These are phyloP conservation scores for Sextonia rubra DNA, from an alignment of 164 flowering plant genomes.

Conservation along the genomic window DNA sequence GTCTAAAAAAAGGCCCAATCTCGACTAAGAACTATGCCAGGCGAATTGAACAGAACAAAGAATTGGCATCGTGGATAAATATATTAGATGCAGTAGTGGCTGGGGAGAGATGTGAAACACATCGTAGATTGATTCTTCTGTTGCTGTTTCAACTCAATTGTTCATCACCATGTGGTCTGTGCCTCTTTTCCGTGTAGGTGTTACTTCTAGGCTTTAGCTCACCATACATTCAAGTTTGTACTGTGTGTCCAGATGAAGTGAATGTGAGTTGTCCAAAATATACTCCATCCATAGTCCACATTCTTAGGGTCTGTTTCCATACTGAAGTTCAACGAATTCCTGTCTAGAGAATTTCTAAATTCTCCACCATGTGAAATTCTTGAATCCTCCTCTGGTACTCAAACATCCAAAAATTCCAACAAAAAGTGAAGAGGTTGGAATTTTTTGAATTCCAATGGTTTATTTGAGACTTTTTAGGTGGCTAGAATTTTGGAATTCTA, in stretches of 20 bases:
- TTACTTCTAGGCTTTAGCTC: slow-evolving; percentile 7
- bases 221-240: slow-evolving; percentile 5
- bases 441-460: too few species aligned
- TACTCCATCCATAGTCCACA: too few species aligned
- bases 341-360: too few species aligned
- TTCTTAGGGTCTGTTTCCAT: too few species aligned
- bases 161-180: background rate
- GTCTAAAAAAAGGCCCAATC: slow-evolving; percentile 48
- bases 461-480: too few species aligned
- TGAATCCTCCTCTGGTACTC: too few species aligned
- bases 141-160: background rate
- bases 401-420: too few species aligned
- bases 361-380: too few species aligned
- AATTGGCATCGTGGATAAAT: slow-evolving; percentile 51
- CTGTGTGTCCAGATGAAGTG: background rate
- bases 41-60: slow-evolving; percentile 46
- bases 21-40: slow-evolving; percentile 47
- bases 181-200: slow-evolving; percentile 1
- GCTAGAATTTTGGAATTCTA: too few species aligned
- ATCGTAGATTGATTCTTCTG: slow-evolving; percentile 7
- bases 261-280: too few species aligned
- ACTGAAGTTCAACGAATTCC: too few species aligned
- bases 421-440: too few species aligned
- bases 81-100: slow-evolving; percentile 56
- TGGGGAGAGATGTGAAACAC: slow-evolving; percentile 37